Evolutionary conservation across 2,329 filamentous ascomycete species (phyloP), one percentile per base, ranked within the genome.

Genomic region (Nigrospora sphaerica): DNA sequence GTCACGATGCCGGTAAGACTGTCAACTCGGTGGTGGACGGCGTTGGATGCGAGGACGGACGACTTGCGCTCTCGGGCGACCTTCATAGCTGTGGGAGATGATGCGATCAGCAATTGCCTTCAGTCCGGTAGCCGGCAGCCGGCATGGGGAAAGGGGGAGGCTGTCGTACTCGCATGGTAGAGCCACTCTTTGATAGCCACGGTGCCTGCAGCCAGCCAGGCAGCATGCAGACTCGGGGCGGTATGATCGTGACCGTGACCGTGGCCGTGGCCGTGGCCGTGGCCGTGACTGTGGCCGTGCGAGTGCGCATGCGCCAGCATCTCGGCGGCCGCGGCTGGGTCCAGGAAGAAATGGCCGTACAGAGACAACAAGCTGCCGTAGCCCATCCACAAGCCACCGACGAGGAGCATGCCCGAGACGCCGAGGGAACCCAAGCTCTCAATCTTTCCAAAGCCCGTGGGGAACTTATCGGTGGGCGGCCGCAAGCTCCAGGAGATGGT

Each of bases 151-250:
- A 13, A 13, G 13, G 13, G 38, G 14, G 38, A 12, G 37, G 32
- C 16, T 5, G 17, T 80, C 87, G 74, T 81, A 93, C 92, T 98
- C 53, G 92, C 89, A 72, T 86, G 85, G 63, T 97, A 98, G 23
- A 98, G 73, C 88, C 91, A 98, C 68, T 98, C 93, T 69, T 98
- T 98, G 58, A 97, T 73, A 23, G 89, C 67, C 47, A 98, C 93
- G 2, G 89, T 95, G 17, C 88, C 92, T 36, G 81, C 86, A 33
- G 93, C 92, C 49, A 98, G 71, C 93, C 93, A 98, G 9, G 88
- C 92, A 18, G 93, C 93, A 64, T 97, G 91, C 54, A 98, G 78
- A 65, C 88, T 95, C 0, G 93, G 93, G 2, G 83, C 80, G 33
- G 78, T 69, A 46, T 77, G 77, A 37, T 65, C 71, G 62, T 86